Evolutionary conservation across 1,284 basidiomycete genomes (phyloP).

Genomic region (Pseudozyma sp.): DNA sequence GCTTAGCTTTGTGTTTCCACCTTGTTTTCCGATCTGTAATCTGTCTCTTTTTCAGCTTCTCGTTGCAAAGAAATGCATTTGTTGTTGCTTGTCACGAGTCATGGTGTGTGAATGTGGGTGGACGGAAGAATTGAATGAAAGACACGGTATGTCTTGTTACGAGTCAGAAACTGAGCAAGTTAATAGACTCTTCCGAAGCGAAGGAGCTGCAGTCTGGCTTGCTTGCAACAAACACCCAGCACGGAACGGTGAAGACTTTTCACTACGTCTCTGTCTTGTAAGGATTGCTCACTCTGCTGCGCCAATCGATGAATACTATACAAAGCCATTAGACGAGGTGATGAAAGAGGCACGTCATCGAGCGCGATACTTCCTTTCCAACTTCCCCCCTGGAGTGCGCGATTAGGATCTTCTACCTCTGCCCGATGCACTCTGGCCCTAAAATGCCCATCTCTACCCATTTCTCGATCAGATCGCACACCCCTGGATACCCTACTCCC

Average conservation of each 20-base stretch:
- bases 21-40: constrained; percentile 15
- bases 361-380: not conserved
- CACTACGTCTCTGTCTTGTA: too few relatives aligned
- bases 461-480: constrained; percentile 87
- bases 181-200: too few relatives aligned
- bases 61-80: constrained; percentile 10
- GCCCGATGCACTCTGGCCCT: constrained; percentile 69
- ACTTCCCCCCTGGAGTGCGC: not conserved
- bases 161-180: too few relatives aligned
- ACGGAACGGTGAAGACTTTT: too few relatives aligned
- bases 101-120: too few relatives aligned
- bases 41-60: constrained; percentile 2
- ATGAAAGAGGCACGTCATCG: too few relatives aligned
- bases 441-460: constrained; percentile 87
- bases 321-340: too few relatives aligned
- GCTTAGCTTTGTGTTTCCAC: not conserved
- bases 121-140: not conserved
- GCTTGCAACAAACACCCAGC: too few relatives aligned
- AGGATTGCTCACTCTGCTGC: too few relatives aligned
- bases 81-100: too few relatives aligned
- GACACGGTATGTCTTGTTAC: not conserved
- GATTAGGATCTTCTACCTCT: constrained; percentile 8
- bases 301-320: too few relatives aligned
- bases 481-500: constrained; percentile 72
- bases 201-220: too few relatives aligned